Base-by-base conservation (phyloP, 768 basidiomycete species). In the Crassisporium funariophilum region DNA sequence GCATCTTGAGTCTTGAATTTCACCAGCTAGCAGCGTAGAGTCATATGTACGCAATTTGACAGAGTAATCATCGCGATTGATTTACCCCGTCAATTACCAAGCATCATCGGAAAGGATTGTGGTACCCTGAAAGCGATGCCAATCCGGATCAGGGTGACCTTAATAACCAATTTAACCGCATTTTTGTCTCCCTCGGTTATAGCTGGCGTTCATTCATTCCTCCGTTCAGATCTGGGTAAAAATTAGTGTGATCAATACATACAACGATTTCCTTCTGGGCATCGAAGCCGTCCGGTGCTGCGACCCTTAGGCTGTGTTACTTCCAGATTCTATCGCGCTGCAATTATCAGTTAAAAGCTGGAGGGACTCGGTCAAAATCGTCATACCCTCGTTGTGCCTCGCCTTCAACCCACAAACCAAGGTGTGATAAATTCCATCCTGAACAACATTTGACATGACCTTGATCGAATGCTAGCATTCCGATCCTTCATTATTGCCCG, bases 81-180 rank as follows among this genome's bases (percentile, higher is more conserved):
- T n/a, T n/a, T n/a, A n/a, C n/a, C n/a, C n/a, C n/a, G n/a, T n/a
- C n/a, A n/a, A n/a, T n/a, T n/a, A n/a, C n/a, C n/a, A n/a, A n/a
- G n/a, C n/a, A n/a, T n/a, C n/a, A n/a, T n/a, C n/a, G n/a, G n/a
- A n/a, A n/a, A n/a, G n/a, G n/a, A n/a, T n/a, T n/a, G n/a, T n/a
- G n/a, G n/a, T n/a, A 50, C 49, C 51, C 43, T 48, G 34, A 50
- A 55, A 53, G 57, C 54, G 52, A 58, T 53, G 51, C 46, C 39
- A 43, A 44, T 49, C n/a, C n/a, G n/a, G n/a, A n/a, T 52, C 50
- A 52, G 47, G 52, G 46, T 48, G 44, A 47, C 40, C 42, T 47
- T 38, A 52, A 52, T 39, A 45, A 50, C 33, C 38, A 54, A 58
- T 52, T 48, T 50, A 50, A 54, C 50, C 43, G 27, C 52, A 44